phyloP scores from a whole-genome alignment of 805 yeast genomes.

The Saccharomycopsis sp. region DNA sequence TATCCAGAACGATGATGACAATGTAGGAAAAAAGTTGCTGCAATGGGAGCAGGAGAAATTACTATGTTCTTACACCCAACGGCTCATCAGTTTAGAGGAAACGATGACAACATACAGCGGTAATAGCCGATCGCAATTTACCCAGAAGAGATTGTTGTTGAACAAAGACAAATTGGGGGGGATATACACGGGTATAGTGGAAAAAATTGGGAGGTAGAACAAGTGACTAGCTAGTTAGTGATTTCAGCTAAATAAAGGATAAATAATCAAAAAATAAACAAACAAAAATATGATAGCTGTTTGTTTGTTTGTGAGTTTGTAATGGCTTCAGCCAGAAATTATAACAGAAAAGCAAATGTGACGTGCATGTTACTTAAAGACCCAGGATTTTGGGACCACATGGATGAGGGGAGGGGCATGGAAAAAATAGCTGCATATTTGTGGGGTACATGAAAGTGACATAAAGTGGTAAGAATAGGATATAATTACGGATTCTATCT shows the following conservation, averaged over 20 bases:
- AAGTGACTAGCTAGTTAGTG: no score
- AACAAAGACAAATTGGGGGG: conserved; percentile 15
- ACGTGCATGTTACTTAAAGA: background rate
- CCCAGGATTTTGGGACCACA: background rate
- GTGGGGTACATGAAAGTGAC: background rate
- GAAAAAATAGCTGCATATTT: background rate
- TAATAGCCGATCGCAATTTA: background rate
- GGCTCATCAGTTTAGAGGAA: background rate
- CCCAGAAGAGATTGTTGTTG: conserved; percentile 5
- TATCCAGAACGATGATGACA: conserved; percentile 4
- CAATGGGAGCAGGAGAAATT: background rate
- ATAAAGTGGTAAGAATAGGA: background rate
- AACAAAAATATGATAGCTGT: background rate
- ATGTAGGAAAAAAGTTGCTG: conserved; percentile 6
- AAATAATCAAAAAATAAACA: no score
- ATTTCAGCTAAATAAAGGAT: no score
- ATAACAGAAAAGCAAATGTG: background rate
- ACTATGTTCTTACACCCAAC: background rate
- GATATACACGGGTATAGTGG: conserved; percentile 4
- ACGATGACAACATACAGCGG: background rate
- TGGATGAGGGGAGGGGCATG: background rate
- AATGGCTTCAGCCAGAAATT: background rate
- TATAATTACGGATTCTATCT: background rate
- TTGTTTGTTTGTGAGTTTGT: no score
- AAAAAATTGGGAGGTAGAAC: background rate